Evolutionary conservation across 495 filamentous ascomycete species (phyloP), one percentile per base, ranked within the genome.

Genomic region (Elaphomyces granulatus): DNA sequence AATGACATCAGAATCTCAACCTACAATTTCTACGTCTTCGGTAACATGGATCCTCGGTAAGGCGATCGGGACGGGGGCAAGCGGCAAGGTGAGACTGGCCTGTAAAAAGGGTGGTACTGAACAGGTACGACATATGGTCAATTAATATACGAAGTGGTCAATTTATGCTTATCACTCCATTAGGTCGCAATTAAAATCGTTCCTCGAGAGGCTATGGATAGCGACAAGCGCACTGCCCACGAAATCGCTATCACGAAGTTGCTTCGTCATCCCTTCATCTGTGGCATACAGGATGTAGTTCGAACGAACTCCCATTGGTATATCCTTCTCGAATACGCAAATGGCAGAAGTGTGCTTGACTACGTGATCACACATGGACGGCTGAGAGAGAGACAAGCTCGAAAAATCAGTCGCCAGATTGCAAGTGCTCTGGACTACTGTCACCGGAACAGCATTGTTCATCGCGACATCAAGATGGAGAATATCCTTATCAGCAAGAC

Each of bases 401-500:
- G 83, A 39, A 90, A 88, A 53, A 88, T 90, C 55, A 82, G 78
- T 17, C 73, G 83, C 30, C 83, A 90, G 61, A 87, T 90, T 44
- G 79, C 83, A 2, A 87, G 83, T 49, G 82, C 83, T 20, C 68
- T 90, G 40, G 83, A 90, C 56, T 90, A 88, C 61, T 88, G 83
- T 58, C 83, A 90, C 54, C 72, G 83, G 34, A 88, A 90, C 59
- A 87, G 81, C 53, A 90, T 90, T 50, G 83, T 88, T 20, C 83
- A 90, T 54, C 71, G 83, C 23, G 83, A 90, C 52, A 52, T 90
- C 28, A 90, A 90, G 67, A 90, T 90, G 46, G 83, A 88, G 52
- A 90, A 90, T 53, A 90, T 90, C 47, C 67, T 90, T 40, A 90
- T 90, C 59, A 87, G 82, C 64, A 88, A 88, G 66, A 87, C 76